Conservation (phyloP, 2,329 filamentous ascomycete species). For the Mycosphaerelloides madeirae region DNA sequence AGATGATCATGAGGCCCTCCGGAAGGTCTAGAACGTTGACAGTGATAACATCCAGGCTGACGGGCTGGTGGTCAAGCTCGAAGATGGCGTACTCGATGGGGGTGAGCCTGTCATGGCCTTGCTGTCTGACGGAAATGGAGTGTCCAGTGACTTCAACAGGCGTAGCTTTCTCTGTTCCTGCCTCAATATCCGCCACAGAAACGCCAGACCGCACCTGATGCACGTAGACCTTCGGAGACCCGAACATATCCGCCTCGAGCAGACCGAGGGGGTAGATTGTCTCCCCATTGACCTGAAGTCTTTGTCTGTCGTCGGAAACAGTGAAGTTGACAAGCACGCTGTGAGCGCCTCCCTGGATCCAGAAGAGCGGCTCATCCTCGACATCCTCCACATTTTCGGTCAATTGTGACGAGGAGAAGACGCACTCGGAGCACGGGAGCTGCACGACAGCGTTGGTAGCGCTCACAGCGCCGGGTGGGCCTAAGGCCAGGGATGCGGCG, state of each 20-base stretch:
- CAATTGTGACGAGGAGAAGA: constrained; percentile 32
- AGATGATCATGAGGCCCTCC: constrained; percentile 51
- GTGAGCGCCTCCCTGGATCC: constrained; percentile 30
- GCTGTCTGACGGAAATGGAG: constrained; percentile 34
- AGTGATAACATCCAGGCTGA: constrained; percentile 54
- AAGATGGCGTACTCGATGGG: constrained; percentile 55
- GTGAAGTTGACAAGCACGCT: constrained; percentile 48
- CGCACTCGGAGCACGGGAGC: constrained; percentile 54
- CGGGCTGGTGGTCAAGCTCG: constrained; percentile 49
- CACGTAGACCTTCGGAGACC: constrained; percentile 17
- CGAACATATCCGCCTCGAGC: constrained; percentile 8
- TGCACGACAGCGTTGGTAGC: constrained; percentile 42
- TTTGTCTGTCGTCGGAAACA: constrained; percentile 43
- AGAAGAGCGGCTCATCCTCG: constrained; percentile 25
- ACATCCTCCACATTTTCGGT: constrained; percentile 18
- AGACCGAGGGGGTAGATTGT: constrained; percentile 50
- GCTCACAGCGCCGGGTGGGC: constrained; percentile 25
- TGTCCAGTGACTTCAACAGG: constrained; percentile 30
- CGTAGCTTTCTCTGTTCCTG: constrained; percentile 31
- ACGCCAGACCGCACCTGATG: constrained; percentile 24
- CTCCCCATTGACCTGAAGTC: constrained; percentile 56
- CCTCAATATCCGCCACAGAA: constrained; percentile 19
- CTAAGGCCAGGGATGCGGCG: constrained; percentile 14
- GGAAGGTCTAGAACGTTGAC: constrained; percentile 60
- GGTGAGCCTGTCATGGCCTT: constrained; percentile 49